These are phyloP conservation scores for Solanum ahanhuiri DNA, from an alignment of 257 asterid species.

Conservation along the genomic window DNA sequence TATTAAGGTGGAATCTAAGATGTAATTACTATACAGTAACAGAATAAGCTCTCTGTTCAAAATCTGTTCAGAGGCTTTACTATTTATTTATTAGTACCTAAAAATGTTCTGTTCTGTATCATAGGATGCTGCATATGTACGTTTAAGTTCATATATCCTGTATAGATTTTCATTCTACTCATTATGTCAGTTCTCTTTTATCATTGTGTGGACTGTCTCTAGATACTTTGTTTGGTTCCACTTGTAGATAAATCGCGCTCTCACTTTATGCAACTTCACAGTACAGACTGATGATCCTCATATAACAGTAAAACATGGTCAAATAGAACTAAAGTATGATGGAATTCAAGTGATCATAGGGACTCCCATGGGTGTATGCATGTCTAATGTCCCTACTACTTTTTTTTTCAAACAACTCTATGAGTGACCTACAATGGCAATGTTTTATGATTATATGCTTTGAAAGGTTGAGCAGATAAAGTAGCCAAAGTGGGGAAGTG, in stretches of 20 bases:
- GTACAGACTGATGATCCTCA: neutral
- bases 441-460: constrained; percentile 19
- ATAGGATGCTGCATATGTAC: neutral
- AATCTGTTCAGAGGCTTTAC: neutral
- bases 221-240: neutral
- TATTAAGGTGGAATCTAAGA: neutral
- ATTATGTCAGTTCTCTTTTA: neutral
- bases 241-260: neutral
- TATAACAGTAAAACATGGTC: neutral
- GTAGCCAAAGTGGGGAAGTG: neutral
- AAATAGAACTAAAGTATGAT: neutral
- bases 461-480: constrained; percentile 20
- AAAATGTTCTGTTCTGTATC: neutral
- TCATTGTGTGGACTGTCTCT: neutral
- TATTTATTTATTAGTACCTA: neutral
- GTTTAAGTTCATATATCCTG: neutral
- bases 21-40: neutral
- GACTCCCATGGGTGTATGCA: neutral
- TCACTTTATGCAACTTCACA: neutral
- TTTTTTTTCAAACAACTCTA: neutral
- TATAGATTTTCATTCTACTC: neutral
- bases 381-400: neutral
- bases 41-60: neutral
- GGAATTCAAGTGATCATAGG: neutral
- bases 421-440: constrained; percentile 13